These are phyloP conservation scores for Inga laurina DNA, from an alignment of 306 rosid genomes.

Conservation along the genomic window DNA sequence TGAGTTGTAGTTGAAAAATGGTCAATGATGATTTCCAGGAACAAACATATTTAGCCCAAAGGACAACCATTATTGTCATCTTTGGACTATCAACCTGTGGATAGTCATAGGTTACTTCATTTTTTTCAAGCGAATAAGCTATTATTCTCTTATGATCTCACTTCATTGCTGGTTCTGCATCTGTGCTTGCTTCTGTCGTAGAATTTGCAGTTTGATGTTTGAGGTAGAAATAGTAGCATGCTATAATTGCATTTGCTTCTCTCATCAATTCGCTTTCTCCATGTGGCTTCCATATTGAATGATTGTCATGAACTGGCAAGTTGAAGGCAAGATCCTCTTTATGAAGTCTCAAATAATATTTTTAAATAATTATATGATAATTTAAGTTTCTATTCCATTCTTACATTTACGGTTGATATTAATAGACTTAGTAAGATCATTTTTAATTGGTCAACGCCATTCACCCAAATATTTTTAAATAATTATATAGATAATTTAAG, in stretches of 20 bases:
- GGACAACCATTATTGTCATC: background rate
- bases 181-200: background rate
- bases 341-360: background rate
- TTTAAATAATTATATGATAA: too few species aligned
- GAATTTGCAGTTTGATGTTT: background rate
- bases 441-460: background rate
- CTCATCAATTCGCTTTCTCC: background rate
- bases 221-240: background rate
- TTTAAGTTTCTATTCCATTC: background rate
- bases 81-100: background rate
- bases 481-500: too few species aligned
- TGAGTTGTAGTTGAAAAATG: background rate
- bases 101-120: background rate
- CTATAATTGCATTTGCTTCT: conserved; percentile 9
- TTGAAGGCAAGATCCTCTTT: background rate
- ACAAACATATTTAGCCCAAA: background rate
- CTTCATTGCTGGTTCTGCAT: background rate
- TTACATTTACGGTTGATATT: background rate
- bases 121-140: background rate
- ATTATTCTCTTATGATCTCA: background rate
- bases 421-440: background rate
- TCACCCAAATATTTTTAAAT: background rate
- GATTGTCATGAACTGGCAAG: background rate
- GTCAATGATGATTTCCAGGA: background rate
- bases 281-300: background rate